Evolutionary conservation across 495 filamentous ascomycete genomes (phyloP), one percentile per base, ranked within the genome.

Genomic region (Neurospora discreta): DNA sequence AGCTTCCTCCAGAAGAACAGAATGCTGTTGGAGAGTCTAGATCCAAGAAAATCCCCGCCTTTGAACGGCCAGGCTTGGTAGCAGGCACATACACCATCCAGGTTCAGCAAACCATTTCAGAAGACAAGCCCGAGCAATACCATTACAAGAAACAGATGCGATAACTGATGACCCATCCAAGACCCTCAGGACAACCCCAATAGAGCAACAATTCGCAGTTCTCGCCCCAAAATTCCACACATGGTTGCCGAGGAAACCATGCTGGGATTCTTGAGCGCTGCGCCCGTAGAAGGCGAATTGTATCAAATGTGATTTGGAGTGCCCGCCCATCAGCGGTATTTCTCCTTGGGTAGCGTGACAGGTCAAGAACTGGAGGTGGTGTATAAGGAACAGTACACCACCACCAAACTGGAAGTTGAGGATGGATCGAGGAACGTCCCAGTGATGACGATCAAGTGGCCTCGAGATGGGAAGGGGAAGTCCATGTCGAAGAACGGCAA

Each of bases 321-420:
- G 68, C 80, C 81, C 2, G 70, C 76, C 0, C 81, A 83, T 71
- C 81, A 83, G 40, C 80, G 82, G 40, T 70, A 70, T 38, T 83
- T 83, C 46, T 41, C 58, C 3, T 15, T 75, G 16, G 72, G 46
- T n/a, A 39, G 10, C 10, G 26, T 60, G 3, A 60, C 52, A 4
- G 6, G 16, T 11, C 3, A 60, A 0, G 5, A 13, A 5, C 52
- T 60, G 1, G 52, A 60, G 52, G 26, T 60, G 52, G 52, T 26
- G 7, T 60, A 60, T 9, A 60, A 60, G 7, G 18, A 6, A 9
- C 52, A 60, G 3, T 60, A 60, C 1, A 60, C 52, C 13, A 15
- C 13, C 1, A 60, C 52, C 13, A 15, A 26, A 0, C 5, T 1
- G 10, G 0, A 26, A 15, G 46, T 5, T 5, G 3, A 58, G 5